Evolutionary conservation across 2,329 filamentous ascomycete genomes (phyloP).

Genomic region (Aspergillus calidoustus): DNA sequence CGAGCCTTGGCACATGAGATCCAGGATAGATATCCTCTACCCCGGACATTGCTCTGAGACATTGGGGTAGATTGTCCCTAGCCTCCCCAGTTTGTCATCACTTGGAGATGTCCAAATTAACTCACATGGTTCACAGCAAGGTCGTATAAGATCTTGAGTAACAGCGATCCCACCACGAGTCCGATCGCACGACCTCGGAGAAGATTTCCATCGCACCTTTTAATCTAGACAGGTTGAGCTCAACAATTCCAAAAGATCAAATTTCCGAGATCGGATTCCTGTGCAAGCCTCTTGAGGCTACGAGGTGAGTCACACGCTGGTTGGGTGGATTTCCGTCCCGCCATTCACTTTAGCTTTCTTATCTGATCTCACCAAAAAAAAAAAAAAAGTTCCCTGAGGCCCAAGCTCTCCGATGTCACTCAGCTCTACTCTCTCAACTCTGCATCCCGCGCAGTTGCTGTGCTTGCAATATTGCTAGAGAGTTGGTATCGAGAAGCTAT

Average conservation of each 20-base stretch:
- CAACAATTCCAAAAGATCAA: neutral
- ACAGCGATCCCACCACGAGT: neutral
- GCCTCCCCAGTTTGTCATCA: no score
- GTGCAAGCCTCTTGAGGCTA: neutral
- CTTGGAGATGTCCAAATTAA: no score
- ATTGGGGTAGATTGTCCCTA: no score
- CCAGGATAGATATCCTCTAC: no score
- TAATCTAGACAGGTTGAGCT: neutral
- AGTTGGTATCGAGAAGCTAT: no score
- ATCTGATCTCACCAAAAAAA: neutral
- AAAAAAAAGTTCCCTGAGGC: neutral
- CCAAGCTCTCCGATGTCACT: neutral
- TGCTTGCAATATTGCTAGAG: neutral
- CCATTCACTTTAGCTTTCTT: neutral
- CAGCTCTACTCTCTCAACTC: neutral
- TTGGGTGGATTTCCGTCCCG: neutral
- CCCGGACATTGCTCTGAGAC: no score
- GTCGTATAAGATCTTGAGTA: neutral
- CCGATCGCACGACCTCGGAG: neutral
- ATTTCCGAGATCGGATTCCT: neutral
- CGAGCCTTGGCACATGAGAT: no score
- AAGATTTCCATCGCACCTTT: neutral
- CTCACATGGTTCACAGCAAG: no score
- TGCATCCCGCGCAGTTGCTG: neutral
- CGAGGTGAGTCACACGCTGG: neutral